Base-by-base conservation (phyloP, 768 basidiomycete genomes). In the Mycena chlorophos region DNA sequence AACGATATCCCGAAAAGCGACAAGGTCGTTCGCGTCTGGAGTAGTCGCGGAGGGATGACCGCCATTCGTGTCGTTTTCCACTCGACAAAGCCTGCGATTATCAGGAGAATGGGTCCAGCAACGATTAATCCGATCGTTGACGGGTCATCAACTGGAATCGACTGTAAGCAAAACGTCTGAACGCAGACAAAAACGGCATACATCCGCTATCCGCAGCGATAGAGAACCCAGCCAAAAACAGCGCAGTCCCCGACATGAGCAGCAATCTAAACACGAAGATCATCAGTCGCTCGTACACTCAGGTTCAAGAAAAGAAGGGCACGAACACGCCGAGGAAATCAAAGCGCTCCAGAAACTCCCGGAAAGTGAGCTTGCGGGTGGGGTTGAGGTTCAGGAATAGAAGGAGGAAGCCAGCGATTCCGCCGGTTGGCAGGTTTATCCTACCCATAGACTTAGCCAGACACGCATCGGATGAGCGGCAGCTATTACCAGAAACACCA, bases 241-340 rank as follows among this genome's bases (percentile, higher is more conserved):
- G 26, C 5, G 47, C 56, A 6, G 56, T 57, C 2, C 56, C 56
- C 13, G 27, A 34, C 51, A 57, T 52, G 22, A 57, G 56, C 5
- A 57, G 37, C 10, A 49, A 57, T 29, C 56, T 57, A 25, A n/a
- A 1, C 22, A 8, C 1, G 1, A 23, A 5, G 28, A 27, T 55
- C 5, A 40, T 10, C 13, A 23, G 17, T 34, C 34, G 34, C 34
- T 37, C 12, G 10, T 17, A 10, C 17, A 19, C 16, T 19, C 23
- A 26, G 30, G 14, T 4, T 47, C 27, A 27, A 38, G 17, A 46
- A 14, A 34, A 34, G 17, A 46, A 6, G 20, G 6, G 40, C 8
- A 48, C 56, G 46, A 28, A 57, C 56, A 52, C 26, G 37, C 56
- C 56, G 19, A 48, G 19, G 42, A 57, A 57, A 28, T 57, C 56